Conservation (phyloP, 2,329 filamentous ascomycete species). For the Penicillium expansum region DNA sequence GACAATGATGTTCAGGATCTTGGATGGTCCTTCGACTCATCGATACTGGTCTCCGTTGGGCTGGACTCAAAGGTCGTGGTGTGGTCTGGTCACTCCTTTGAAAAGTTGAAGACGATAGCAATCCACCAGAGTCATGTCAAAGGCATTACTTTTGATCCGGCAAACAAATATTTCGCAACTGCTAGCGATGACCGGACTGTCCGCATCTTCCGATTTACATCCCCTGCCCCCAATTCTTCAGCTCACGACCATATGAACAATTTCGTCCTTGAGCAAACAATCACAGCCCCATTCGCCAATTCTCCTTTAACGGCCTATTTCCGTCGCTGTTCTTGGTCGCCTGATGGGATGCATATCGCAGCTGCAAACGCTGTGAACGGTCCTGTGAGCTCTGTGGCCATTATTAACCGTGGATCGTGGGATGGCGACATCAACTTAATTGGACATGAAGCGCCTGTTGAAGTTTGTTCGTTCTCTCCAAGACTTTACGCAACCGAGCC, state of each 20-base stretch:
- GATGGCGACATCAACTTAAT: constrained; percentile 97
- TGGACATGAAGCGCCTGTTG: constrained; percentile 92
- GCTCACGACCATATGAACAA: constrained; percentile 96
- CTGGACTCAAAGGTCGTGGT: constrained; percentile 97
- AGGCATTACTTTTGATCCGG: constrained; percentile 96
- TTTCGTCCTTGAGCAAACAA: constrained; percentile 91
- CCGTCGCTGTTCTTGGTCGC: constrained; percentile 93
- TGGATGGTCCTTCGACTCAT: constrained; percentile 94
- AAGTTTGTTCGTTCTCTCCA: constrained; percentile 96
- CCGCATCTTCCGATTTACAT: constrained; percentile 93
- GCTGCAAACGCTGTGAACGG: constrained; percentile 97
- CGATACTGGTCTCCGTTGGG: constrained; percentile 91
- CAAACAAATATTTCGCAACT: constrained; percentile 98
- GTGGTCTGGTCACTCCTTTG: constrained; percentile 97
- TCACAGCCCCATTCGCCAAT: constrained; percentile 79
- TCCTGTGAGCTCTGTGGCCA: constrained; percentile 93
- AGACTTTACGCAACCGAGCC: constrained; percentile 77
- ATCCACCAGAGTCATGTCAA: constrained; percentile 98
- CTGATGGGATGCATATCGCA: constrained; percentile 94
- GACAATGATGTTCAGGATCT: constrained; percentile 98
- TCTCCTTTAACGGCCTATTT: constrained; percentile 97
- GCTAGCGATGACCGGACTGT: constrained; percentile 96
- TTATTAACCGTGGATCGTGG: constrained; percentile 89
- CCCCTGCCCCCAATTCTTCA: constrained; percentile 84
- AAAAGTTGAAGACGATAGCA: constrained; percentile 91